Base-by-base conservation (phyloP, 2,329 filamentous ascomycete species). In the Lasiodiplodia sp. region DNA sequence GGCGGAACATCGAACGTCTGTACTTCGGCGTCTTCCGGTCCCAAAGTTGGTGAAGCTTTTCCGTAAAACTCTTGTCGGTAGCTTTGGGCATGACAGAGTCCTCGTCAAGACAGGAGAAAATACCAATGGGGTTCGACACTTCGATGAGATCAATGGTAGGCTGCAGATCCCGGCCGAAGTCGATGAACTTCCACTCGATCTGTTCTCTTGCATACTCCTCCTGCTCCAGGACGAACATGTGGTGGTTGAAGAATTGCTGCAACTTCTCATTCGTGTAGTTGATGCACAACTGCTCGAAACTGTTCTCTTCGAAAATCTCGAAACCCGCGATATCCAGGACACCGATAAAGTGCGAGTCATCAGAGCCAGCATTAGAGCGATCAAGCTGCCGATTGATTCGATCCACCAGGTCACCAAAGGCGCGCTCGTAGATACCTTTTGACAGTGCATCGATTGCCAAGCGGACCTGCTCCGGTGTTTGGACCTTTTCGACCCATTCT, bases 211-310 rank as follows among this genome's bases (percentile, higher is more conserved):
- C 94, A 79, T 99, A 99, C 79, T 99, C 96, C 79, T 99, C 96
- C 76, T 99, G 96, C 78, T 99, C 96, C 8, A 99, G 85, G 11
- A 99, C 96, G 77, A 99, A 99, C 96, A 99, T 99, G 83, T 99
- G 96, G 78, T 99, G 96, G 76, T 99, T 99, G 87, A 99, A 99
- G 80, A 99, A 99, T 74, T 99, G 96, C 77, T 99, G 96, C 7
- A 99, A 85, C 82, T 99, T 99, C 83, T 99, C 96, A 81, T 99
- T 99, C 77, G 98, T 96, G 77, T 98, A 99, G 84, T 99, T 99
- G 86, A 99, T 99, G 82, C 96, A 99, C 8, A 99, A 88, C 81
- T 99, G 96, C 80, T 99, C 96, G 76, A 99, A 99, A 72, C 93
- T 97, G 84, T 99, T 99, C 83, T 95, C 96, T 79, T 99, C 96